These are phyloP conservation scores for Neonectria coccinea DNA, from an alignment of 2,329 filamentous ascomycete species.

Conservation along the genomic window DNA sequence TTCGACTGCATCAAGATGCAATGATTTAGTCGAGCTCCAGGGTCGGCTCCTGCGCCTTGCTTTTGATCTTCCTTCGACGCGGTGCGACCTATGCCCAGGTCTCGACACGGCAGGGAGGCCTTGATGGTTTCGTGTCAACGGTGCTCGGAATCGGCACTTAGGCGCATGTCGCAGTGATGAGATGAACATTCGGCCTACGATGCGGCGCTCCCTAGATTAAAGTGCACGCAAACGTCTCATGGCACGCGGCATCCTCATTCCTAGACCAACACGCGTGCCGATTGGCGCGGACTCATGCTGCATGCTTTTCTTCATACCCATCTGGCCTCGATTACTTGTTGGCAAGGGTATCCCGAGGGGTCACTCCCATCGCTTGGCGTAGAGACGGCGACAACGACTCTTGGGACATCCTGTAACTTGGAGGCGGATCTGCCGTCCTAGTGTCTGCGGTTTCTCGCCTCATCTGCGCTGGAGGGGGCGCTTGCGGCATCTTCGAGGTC, in stretches of 20 bases:
- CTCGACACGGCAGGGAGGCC: too few relatives aligned
- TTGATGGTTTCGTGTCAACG: too few relatives aligned
- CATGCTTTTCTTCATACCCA: too few relatives aligned
- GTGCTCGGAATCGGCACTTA: too few relatives aligned
- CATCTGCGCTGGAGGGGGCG: constrained; percentile 34
- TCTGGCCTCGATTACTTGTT: constrained; percentile 29
- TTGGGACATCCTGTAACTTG: constrained; percentile 30
- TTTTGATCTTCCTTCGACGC: too few relatives aligned
- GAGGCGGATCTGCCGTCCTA: not conserved
- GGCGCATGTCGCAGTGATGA: too few relatives aligned
- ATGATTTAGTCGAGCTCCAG: too few relatives aligned
- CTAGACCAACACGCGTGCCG: not conserved
- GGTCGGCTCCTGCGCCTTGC: too few relatives aligned
- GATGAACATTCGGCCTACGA: not conserved
- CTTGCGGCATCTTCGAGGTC: constrained; percentile 29
- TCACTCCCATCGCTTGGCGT: constrained; percentile 39
- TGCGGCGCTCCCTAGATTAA: not conserved
- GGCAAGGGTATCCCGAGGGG: constrained; percentile 35
- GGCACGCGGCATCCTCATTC: not conserved
- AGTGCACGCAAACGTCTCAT: not conserved
- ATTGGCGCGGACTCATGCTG: not conserved
- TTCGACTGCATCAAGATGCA: too few relatives aligned
- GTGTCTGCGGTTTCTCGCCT: constrained; percentile 26
- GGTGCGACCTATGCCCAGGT: too few relatives aligned
- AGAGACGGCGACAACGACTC: constrained; percentile 43